Conservation (phyloP, 2,329 filamentous ascomycete genomes). For the Colletotrichum tofieldiae region DNA sequence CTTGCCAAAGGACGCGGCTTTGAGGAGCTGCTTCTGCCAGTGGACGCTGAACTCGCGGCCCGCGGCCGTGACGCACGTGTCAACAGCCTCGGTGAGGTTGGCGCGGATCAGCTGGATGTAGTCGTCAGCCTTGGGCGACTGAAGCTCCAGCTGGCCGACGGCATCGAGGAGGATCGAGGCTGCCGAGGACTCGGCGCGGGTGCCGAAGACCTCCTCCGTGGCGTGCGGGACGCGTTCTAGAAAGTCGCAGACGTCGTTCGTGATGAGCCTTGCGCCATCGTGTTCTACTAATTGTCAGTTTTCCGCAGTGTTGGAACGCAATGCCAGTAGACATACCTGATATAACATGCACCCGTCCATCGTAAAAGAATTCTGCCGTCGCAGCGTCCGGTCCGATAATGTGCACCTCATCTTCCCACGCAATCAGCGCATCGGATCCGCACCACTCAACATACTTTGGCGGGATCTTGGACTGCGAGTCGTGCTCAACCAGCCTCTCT, state of each 20-base stretch:
- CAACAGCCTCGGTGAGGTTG: conserved; percentile 91
- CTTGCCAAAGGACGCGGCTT: conserved; percentile 97
- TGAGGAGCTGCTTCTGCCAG: conserved; percentile 97
- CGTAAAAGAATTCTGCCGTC: conserved; percentile 86
- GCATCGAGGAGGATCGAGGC: conserved; percentile 96
- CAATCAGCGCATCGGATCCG: conserved; percentile 93
- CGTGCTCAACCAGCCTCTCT: conserved; percentile 90
- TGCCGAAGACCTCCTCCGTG: conserved; percentile 89
- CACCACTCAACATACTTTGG: conserved; percentile 96
- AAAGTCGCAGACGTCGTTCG: conserved; percentile 96
- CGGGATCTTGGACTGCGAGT: conserved; percentile 86
- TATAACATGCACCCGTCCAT: conserved; percentile 90
- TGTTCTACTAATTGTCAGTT: conserved; percentile 62
- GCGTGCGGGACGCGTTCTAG: conserved; percentile 92
- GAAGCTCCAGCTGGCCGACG: conserved; percentile 89
- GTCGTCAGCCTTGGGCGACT: conserved; percentile 97
- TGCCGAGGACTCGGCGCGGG: conserved; percentile 89
- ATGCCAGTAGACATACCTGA: conserved; percentile 71
- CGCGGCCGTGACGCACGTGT: conserved; percentile 92
- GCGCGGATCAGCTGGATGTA: conserved; percentile 95
- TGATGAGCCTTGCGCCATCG: conserved; percentile 92
- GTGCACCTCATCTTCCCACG: conserved; percentile 98
- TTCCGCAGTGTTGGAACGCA: neutral
- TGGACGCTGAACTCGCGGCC: conserved; percentile 91
- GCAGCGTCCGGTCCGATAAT: conserved; percentile 89